phyloP scores from a whole-genome alignment of 2,329 filamentous ascomycete genomes.

The Xylaria sp. region DNA sequence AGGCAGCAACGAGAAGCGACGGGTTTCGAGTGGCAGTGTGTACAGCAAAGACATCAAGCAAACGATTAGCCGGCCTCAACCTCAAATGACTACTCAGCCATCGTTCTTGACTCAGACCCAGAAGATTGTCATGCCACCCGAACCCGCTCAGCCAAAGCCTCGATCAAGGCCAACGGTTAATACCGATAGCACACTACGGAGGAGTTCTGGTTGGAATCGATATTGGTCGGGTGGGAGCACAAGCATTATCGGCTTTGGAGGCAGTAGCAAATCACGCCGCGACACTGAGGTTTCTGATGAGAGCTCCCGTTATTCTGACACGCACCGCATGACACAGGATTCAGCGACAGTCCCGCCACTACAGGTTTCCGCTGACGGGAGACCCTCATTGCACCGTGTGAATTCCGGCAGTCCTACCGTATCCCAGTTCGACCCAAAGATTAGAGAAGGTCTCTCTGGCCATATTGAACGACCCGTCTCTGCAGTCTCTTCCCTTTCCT shows the following conservation, averaged over 20 bases:
- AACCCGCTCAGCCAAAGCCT: conserved; percentile 46
- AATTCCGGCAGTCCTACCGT: conserved; percentile 76
- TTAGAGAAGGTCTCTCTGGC: conserved; percentile 68
- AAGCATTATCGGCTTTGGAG: conserved; percentile 69
- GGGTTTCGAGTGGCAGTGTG: conserved; percentile 63
- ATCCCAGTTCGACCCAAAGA: conserved; percentile 64
- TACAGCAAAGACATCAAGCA: conserved; percentile 72
- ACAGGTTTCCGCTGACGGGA: conserved; percentile 65
- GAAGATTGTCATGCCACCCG: conserved; percentile 41
- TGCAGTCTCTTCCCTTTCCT: conserved; percentile 60
- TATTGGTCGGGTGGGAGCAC: conserved; percentile 81
- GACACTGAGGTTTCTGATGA: conserved; percentile 65
- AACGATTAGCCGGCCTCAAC: conserved; percentile 70
- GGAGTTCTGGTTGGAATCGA: conserved; percentile 79
- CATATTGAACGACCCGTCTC: conserved; percentile 69
- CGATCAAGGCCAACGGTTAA: conserved; percentile 50
- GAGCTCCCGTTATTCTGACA: conserved; percentile 66
- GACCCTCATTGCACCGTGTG: conserved; percentile 72
- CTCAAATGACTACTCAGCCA: conserved; percentile 54
- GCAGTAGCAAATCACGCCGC: conserved; percentile 54
- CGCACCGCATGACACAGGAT: conserved; percentile 66
- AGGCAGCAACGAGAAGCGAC: conserved; percentile 66
- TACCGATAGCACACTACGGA: conserved; percentile 58
- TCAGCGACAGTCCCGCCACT: conserved; percentile 78
- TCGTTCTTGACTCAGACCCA: conserved; percentile 39